A percentile compares a stretch with the other conserved stretches of the same genome.
Evolutionary conservation across 331 rosid species (phyloP).

Genomic region (Malus hybrid): DNA sequence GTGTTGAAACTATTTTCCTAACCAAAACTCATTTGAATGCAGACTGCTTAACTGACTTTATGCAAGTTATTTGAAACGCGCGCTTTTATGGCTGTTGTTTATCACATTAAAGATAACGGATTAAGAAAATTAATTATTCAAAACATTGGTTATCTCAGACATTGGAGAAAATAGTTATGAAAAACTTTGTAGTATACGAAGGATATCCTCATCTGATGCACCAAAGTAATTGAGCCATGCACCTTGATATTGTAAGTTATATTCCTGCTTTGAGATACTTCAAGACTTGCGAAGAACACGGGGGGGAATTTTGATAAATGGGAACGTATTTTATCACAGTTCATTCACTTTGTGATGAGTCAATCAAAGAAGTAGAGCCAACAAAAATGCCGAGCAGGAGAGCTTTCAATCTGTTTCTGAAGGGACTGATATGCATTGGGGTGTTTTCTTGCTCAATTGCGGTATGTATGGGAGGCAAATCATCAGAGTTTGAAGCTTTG

Average conservation of each 20-base stretch:
- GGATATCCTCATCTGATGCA: slow-evolving; percentile 26
- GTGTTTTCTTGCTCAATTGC: slow-evolving; percentile 1
- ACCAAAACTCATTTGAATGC: background rate
- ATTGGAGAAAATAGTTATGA: background rate
- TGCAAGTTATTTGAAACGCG: background rate
- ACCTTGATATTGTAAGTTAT: background rate
- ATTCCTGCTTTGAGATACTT: background rate
- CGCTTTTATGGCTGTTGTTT: background rate
- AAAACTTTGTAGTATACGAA: slow-evolving; percentile 13
- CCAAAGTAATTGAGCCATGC: background rate
- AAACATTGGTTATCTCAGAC: slow-evolving; percentile 22
- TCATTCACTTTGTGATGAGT: slow-evolving; percentile 5
- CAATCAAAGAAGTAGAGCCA: slow-evolving; percentile 1
- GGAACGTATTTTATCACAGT: background rate
- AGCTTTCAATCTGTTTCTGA: slow-evolving; percentile 13
- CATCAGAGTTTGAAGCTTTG: slow-evolving; percentile 23
- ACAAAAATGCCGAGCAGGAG: slow-evolving; percentile 20
- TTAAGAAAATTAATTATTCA: background rate
- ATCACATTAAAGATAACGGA: slow-evolving; percentile 25
- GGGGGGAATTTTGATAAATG: background rate
- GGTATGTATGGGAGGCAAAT: slow-evolving; percentile 1
- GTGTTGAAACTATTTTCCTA: background rate
- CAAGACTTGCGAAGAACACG: background rate
- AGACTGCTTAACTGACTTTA: background rate
- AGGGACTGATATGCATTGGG: slow-evolving; percentile 7